A percentile compares a stretch with the other conserved stretches of the same genome.
Conservation (phyloP, 1,284 basidiomycete genomes). For the Sanghuangporus baumii region DNA sequence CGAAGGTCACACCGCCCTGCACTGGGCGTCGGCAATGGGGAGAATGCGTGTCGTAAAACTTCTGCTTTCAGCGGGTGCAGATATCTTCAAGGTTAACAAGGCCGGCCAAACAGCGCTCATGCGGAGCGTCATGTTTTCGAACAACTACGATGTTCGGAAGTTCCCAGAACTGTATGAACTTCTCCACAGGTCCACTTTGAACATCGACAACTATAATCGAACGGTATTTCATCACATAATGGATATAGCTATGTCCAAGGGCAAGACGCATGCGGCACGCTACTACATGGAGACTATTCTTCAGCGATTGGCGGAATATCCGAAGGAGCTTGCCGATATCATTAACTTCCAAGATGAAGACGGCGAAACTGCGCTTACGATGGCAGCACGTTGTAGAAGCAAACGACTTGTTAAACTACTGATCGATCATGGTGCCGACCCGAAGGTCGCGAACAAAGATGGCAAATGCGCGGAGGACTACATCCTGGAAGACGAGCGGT, state of each 20-base stretch:
- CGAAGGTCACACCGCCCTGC: slow-evolving; percentile 94
- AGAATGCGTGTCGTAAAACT: slow-evolving; percentile 95
- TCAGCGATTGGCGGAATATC: slow-evolving; percentile 87
- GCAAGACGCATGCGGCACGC: slow-evolving; percentile 94
- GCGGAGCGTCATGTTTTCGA: slow-evolving; percentile 99
- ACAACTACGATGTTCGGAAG: slow-evolving; percentile 99
- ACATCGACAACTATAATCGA: slow-evolving; percentile 97
- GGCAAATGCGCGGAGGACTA: slow-evolving; percentile 99
- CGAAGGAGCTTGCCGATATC: slow-evolving; percentile 94
- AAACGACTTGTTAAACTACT: slow-evolving; percentile 96
- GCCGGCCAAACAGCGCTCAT: slow-evolving; percentile 97
- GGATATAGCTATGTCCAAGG: slow-evolving; percentile 97
- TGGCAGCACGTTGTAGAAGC: slow-evolving; percentile 93
- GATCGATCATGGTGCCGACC: slow-evolving; percentile 95
- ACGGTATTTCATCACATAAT: slow-evolving; percentile 99
- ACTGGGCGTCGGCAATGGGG: slow-evolving; percentile 99
- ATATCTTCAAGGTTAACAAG: slow-evolving; percentile 96
- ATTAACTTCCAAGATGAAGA: slow-evolving; percentile 99
- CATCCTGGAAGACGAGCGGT: slow-evolving; percentile 97
- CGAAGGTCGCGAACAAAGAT: slow-evolving; percentile 93
- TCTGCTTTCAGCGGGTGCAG: slow-evolving; percentile 89
- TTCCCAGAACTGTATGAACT: slow-evolving; percentile 98
- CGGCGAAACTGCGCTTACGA: slow-evolving; percentile 94
- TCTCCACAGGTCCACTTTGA: slow-evolving; percentile 93
- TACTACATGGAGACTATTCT: slow-evolving; percentile 99